These are phyloP conservation scores for Colletotrichum higginsianum DNA, from an alignment of 2,329 filamentous ascomycete genomes.

Conservation along the genomic window DNA sequence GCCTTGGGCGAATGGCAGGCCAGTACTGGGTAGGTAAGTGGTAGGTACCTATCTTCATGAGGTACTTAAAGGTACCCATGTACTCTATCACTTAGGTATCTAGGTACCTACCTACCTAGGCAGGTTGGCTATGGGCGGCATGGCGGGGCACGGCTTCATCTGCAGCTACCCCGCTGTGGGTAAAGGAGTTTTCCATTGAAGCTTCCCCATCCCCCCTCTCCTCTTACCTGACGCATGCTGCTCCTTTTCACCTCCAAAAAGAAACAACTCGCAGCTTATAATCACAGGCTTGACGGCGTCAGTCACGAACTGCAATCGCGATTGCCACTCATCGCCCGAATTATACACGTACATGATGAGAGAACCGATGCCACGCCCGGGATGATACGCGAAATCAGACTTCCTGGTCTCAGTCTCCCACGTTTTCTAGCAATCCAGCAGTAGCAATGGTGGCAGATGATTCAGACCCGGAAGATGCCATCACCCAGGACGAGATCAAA, in stretches of 20 bases:
- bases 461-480: constrained; percentile 56
- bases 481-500: constrained; percentile 59
- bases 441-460: constrained; percentile 46
- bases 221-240: background rate
- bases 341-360: background rate
- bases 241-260: background rate
- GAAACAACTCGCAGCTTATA: background rate
- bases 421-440: background rate
- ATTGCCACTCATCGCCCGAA: background rate
- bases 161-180: constrained; percentile 23
- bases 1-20: constrained; percentile 11
- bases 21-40: background rate
- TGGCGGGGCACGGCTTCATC: constrained; percentile 8
- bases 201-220: background rate
- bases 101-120: too few relatives aligned
- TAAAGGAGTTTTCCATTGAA: background rate
- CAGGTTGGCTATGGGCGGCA: background rate
- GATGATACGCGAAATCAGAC: constrained; percentile 8
- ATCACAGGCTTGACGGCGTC: background rate
- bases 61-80: too few relatives aligned
- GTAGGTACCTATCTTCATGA: too few relatives aligned
- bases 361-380: background rate
- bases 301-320: background rate
- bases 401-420: background rate
- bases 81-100: too few relatives aligned